Evolutionary conservation across 352 stramenopile species (phyloP).

Genomic region (Phytophthora hibernalis): DNA sequence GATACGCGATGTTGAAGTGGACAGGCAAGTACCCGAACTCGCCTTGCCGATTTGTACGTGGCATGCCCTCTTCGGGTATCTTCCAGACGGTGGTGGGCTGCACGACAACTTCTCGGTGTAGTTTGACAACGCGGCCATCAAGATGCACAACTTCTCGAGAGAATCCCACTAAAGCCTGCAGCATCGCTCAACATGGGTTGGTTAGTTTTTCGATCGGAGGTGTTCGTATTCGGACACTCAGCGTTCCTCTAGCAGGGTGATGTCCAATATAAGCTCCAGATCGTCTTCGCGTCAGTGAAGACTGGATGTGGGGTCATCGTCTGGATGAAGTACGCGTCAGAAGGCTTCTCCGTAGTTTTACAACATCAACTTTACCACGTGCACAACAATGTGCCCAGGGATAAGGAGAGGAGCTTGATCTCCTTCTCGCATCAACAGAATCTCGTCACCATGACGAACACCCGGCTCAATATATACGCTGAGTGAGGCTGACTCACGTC

Average conservation of each 20-base stretch:
- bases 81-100: slow-evolving; percentile 85
- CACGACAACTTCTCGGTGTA: slow-evolving; percentile 82
- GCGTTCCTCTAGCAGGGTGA: slow-evolving; percentile 88
- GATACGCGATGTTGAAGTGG: slow-evolving; percentile 94
- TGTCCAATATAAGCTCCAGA: slow-evolving; percentile 78
- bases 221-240: neutral
- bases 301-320: slow-evolving; percentile 22
- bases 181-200: neutral
- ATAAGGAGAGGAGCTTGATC: slow-evolving; percentile 1
- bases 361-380: slow-evolving; percentile 10
- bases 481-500: slow-evolving; percentile 31
- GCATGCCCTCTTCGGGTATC: slow-evolving; percentile 93
- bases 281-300: slow-evolving; percentile 92
- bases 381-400: slow-evolving; percentile 7
- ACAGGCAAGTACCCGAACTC: slow-evolving; percentile 87
- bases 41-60: slow-evolving; percentile 69
- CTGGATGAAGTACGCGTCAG: neutral
- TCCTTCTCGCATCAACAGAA: slow-evolving; percentile 23
- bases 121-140: slow-evolving; percentile 83
- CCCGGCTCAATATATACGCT: slow-evolving; percentile 38
- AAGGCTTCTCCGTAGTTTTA: no score
- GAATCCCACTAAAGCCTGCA: slow-evolving; percentile 91
- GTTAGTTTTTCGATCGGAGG: neutral
- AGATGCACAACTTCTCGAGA: slow-evolving; percentile 87
- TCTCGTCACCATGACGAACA: slow-evolving; percentile 45